A percentile compares a stretch with the other conserved stretches of the same genome.
Evolutionary conservation across 108 stramenopile species (phyloP).

Genomic region (Epithemia pelagica): DNA sequence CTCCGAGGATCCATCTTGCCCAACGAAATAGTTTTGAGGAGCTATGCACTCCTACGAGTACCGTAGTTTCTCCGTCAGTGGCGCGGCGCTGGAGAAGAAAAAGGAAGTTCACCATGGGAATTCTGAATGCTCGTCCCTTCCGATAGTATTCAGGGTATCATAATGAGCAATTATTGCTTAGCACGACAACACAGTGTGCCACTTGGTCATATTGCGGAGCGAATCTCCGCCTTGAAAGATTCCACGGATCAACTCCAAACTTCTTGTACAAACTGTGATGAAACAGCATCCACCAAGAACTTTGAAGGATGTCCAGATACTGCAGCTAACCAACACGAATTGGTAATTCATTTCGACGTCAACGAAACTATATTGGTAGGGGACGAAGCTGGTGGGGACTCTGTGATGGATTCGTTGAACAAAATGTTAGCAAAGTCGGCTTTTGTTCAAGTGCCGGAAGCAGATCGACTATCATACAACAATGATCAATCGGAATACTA

Average conservation of each 20-base stretch:
- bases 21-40: too few species aligned
- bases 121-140: too few species aligned
- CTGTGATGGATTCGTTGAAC: constrained; percentile 58
- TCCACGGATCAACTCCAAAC: too few species aligned
- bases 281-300: not conserved
- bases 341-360: constrained; percentile 68
- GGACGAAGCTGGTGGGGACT: constrained; percentile 80
- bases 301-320: not conserved
- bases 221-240: too few species aligned
- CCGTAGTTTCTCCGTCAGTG: too few species aligned
- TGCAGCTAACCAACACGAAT: not conserved
- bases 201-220: not conserved
- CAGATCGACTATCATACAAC: not conserved
- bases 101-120: too few species aligned
- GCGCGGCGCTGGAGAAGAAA: too few species aligned
- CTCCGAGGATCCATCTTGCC: too few species aligned
- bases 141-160: too few species aligned
- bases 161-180: too few species aligned
- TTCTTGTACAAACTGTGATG: too few species aligned
- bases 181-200: not conserved
- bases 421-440: constrained; percentile 81
- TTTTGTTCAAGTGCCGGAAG: constrained; percentile 49
- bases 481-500: constrained; percentile 10
- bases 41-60: too few species aligned
- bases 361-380: constrained; percentile 83